Evolutionary conservation across 371 early-diverging fungal genomes (phyloP).

Genomic region (Nematocida sp.): DNA sequence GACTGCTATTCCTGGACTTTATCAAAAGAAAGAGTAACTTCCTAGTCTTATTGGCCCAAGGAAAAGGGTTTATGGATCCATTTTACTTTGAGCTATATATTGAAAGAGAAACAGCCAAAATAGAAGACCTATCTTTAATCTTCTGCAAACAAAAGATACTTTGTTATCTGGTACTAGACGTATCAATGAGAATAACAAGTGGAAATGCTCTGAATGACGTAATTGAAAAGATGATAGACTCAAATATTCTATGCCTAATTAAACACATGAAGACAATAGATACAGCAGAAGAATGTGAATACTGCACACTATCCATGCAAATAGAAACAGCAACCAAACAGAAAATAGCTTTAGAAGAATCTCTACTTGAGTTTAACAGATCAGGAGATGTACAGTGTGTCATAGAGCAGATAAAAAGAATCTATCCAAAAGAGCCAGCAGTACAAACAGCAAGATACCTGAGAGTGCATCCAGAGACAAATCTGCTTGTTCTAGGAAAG

Average conservation of each 20-base stretch:
- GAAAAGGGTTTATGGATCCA: constrained; percentile 36
- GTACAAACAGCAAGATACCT: not conserved
- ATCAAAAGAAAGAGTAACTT: constrained; percentile 15
- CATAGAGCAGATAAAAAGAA: not conserved
- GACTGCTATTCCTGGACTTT: constrained; percentile 22
- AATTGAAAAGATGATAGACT: constrained; percentile 10
- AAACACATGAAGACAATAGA: not conserved
- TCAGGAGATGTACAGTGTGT: not conserved
- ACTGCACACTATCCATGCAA: not conserved
- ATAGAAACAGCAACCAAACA: not conserved
- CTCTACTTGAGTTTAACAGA: constrained; percentile 19
- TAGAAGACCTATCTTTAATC: not conserved
- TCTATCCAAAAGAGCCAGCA: not conserved
- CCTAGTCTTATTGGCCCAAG: not conserved
- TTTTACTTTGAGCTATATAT: constrained; percentile 47
- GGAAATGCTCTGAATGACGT: not conserved
- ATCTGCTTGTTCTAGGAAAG: constrained; percentile 69
- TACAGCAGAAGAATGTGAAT: not conserved
- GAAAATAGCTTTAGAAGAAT: not conserved
- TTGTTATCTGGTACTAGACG: constrained; percentile 36
- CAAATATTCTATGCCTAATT: not conserved
- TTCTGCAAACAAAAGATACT: constrained; percentile 17
- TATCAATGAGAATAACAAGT: constrained; percentile 22
- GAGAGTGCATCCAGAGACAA: constrained; percentile 20
- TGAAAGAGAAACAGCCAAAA: constrained; percentile 15